Evolutionary conservation across 73 alveolate species (phyloP).

Genomic region (Paramecium sonneborni): DNA sequence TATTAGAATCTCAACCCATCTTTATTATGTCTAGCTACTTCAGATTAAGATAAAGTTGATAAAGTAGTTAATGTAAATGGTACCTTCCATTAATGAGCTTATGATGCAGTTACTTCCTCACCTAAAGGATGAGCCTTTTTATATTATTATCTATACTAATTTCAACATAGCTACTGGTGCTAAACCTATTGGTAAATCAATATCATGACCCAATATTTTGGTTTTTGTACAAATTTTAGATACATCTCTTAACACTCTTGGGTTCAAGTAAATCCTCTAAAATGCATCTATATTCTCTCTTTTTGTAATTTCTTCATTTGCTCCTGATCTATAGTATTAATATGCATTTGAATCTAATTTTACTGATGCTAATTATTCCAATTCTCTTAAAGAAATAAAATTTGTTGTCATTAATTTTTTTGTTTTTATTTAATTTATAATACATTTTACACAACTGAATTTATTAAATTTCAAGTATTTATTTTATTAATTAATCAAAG

Average conservation of each 20-base stretch:
- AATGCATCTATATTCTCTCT: slow-evolving; percentile 73
- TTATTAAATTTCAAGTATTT: too few species aligned
- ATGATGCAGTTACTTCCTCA: slow-evolving; percentile 77
- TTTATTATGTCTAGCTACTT: slow-evolving; percentile 73
- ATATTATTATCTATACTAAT: slow-evolving; percentile 23
- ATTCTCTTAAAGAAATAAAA: slow-evolving; percentile 51
- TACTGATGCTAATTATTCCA: slow-evolving; percentile 44
- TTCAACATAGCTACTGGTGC: slow-evolving; percentile 86
- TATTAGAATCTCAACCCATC: slow-evolving; percentile 62
- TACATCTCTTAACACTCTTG: slow-evolving; percentile 74
- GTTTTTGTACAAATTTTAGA: slow-evolving; percentile 66
- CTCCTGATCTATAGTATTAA: slow-evolving; percentile 79
- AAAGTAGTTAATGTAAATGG: slow-evolving; percentile 74
- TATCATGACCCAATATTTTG: slow-evolving; percentile 73
- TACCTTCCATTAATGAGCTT: slow-evolving; percentile 69
- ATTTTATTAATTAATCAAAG: too few species aligned
- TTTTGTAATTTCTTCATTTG: slow-evolving; percentile 76
- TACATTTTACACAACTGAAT: too few species aligned
- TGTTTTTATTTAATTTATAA: too few species aligned
- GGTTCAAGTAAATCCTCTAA: slow-evolving; percentile 68
- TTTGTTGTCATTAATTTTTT: neutral
- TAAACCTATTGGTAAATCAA: slow-evolving; percentile 79
- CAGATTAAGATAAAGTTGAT: slow-evolving; percentile 73
- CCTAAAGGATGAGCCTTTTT: slow-evolving; percentile 80
- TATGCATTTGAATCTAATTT: slow-evolving; percentile 53